Evolutionary conservation across 1,284 basidiomycete genomes (phyloP).

Genomic region (Meripilus lineatus): DNA sequence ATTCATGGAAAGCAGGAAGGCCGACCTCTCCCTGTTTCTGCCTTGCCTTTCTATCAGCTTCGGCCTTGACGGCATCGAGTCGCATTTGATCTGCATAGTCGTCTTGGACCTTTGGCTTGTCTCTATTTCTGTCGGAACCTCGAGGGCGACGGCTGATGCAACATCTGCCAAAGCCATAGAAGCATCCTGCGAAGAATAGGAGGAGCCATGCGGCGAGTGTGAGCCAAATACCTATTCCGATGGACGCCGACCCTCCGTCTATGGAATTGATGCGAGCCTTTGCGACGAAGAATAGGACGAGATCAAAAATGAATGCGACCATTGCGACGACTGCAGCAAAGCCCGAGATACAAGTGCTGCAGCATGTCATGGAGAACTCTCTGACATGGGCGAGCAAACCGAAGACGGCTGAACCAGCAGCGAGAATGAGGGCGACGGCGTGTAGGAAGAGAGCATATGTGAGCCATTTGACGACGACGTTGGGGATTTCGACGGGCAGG

Average conservation of each 20-base stretch:
- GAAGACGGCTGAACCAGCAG: conserved; percentile 70
- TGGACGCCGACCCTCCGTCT: conserved; percentile 59
- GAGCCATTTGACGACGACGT: conserved; percentile 81
- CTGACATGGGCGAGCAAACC: conserved; percentile 82
- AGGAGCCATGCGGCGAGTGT: conserved; percentile 81
- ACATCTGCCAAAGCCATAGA: conserved; percentile 77
- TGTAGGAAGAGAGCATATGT: conserved; percentile 89
- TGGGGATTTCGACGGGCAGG: conserved; percentile 63
- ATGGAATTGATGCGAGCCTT: conserved; percentile 73
- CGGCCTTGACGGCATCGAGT: conserved; percentile 76
- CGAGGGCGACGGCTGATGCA: conserved; percentile 60
- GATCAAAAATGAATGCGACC: conserved; percentile 81
- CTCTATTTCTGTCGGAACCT: conserved; percentile 28
- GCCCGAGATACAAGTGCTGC: conserved; percentile 77
- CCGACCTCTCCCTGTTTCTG: conserved; percentile 62
- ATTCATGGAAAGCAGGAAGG: conserved; percentile 70
- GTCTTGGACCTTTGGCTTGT: conserved; percentile 23
- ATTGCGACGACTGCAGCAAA: conserved; percentile 72
- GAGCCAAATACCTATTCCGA: conserved; percentile 82
- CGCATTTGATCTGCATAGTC: conserved; percentile 60
- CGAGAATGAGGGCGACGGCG: conserved; percentile 71
- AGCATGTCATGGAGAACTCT: conserved; percentile 81
- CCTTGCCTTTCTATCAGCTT: conserved; percentile 71
- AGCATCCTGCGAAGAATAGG: conserved; percentile 81
- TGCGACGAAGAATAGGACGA: conserved; percentile 82